Conservation (phyloP, 768 basidiomycete species). For the Suillus alpinus region DNA sequence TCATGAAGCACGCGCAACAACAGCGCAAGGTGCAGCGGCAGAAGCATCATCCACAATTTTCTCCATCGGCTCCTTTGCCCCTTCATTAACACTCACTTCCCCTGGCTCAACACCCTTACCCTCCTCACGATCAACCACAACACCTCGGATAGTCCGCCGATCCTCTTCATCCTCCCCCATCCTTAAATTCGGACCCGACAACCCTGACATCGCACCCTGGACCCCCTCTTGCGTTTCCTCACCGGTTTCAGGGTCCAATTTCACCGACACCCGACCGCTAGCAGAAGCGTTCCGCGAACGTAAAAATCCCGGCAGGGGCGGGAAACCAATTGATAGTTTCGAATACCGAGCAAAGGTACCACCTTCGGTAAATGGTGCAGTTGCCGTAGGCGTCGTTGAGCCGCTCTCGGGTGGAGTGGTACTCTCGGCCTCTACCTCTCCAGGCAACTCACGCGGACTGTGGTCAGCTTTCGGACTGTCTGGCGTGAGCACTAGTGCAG, state of each 20-base stretch:
- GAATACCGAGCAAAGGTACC: slow-evolving; percentile 36
- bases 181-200: not conserved
- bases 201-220: not conserved
- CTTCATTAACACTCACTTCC: slow-evolving; percentile 8
- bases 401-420: slow-evolving; percentile 52
- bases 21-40: slow-evolving; percentile 14
- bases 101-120: slow-evolving; percentile 8
- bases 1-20: slow-evolving; percentile 8
- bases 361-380: slow-evolving; percentile 30
- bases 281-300: slow-evolving; percentile 59
- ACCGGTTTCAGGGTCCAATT: slow-evolving; percentile 17
- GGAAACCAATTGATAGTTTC: slow-evolving; percentile 47
- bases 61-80: slow-evolving; percentile 12
- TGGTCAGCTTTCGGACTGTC: slow-evolving; percentile 27
- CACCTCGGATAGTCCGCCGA: slow-evolving; percentile 38
- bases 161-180: slow-evolving; percentile 38
- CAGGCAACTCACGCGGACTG: slow-evolving; percentile 23
- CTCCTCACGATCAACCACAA: slow-evolving; percentile 19
- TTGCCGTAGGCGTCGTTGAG: slow-evolving; percentile 52
- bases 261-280: slow-evolving; percentile 22
- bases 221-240: slow-evolving; percentile 19
- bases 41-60: slow-evolving; percentile 10
- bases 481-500: slow-evolving; percentile 9
- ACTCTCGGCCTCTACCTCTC: slow-evolving; percentile 20
- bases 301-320: slow-evolving; percentile 62